phyloP scores from a whole-genome alignment of 805 yeast genomes.

The Metschnikowia orientalis region DNA sequence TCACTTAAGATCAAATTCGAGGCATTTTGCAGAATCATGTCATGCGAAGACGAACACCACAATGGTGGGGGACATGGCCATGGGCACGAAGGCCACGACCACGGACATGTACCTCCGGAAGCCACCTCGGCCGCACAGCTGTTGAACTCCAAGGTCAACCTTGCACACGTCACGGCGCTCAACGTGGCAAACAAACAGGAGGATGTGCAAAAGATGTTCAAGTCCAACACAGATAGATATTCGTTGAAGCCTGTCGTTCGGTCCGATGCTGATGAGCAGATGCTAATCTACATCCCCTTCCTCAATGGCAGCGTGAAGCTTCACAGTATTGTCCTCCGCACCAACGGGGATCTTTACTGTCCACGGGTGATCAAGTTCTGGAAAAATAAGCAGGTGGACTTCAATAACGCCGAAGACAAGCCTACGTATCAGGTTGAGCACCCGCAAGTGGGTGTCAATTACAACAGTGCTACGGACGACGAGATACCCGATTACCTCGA shows the following conservation, averaged over 20 bases:
- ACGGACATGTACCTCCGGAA: conserved; percentile 52
- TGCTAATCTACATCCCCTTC: conserved; percentile 76
- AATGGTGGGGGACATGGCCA: conserved; percentile 5
- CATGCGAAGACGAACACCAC: conserved; percentile 13
- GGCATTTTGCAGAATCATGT: too few relatives aligned
- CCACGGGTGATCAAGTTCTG: conserved; percentile 67
- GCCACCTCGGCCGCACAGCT: conserved; percentile 70
- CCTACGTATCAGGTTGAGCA: conserved; percentile 54
- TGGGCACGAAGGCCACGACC: conserved; percentile 27
- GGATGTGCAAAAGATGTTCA: conserved; percentile 52
- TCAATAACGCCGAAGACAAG: conserved; percentile 52
- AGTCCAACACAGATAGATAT: conserved; percentile 46
- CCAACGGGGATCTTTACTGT: conserved; percentile 58
- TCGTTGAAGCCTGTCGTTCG: conserved; percentile 44
- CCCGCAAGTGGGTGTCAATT: conserved; percentile 55
- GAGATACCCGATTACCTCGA: conserved; percentile 30
- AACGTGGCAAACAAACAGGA: conserved; percentile 54
- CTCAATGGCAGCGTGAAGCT: conserved; percentile 63
- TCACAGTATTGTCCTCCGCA: conserved; percentile 66
- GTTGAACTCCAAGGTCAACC: conserved; percentile 57
- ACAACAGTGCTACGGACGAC: conserved; percentile 37
- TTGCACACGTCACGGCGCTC: conserved; percentile 55
- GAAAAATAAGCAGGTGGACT: conserved; percentile 75
- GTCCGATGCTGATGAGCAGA: conserved; percentile 79
- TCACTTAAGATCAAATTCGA: too few relatives aligned